Evolutionary conservation across 768 basidiomycete genomes (phyloP).

Genomic region (Scleroderma citrinum): DNA sequence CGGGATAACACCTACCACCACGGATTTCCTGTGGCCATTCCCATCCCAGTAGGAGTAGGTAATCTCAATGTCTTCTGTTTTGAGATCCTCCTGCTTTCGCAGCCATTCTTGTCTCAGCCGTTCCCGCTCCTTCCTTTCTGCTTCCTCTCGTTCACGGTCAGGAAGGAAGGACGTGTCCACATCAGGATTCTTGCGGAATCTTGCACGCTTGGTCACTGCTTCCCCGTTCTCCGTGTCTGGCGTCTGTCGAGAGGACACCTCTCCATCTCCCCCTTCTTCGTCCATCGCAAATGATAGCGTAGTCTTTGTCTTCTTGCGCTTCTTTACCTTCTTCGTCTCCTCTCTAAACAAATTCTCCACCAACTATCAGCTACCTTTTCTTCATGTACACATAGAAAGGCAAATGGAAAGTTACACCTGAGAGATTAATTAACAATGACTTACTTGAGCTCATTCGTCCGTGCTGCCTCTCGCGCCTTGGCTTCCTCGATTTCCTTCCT

Average conservation of each 20-base stretch:
- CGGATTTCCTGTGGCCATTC: constrained; percentile 91
- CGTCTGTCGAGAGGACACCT: constrained; percentile 34
- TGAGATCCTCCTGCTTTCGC: constrained; percentile 59
- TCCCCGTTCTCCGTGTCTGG: constrained; percentile 36
- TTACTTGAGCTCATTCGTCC: constrained; percentile 83
- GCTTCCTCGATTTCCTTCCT: constrained; percentile 88
- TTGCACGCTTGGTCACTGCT: constrained; percentile 60
- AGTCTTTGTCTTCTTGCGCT: constrained; percentile 87
- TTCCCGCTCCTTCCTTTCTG: constrained; percentile 84
- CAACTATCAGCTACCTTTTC: constrained; percentile 57
- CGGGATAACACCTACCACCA: constrained; percentile 52
- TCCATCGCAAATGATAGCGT: constrained; percentile 90
- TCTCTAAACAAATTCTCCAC: constrained; percentile 87
- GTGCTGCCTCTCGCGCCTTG: constrained; percentile 83
- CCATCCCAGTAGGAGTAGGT: constrained; percentile 99
- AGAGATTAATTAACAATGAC: constrained; percentile 31
- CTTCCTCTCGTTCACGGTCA: constrained; percentile 94
- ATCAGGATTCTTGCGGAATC: constrained; percentile 89
- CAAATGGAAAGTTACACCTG: neutral
- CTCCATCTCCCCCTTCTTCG: constrained; percentile 57
- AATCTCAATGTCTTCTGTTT: constrained; percentile 77
- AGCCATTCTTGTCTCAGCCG: constrained; percentile 89
- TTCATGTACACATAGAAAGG: neutral
- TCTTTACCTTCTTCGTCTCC: constrained; percentile 81
- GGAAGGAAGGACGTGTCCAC: constrained; percentile 98